Percentiles rank a stretch among this genome's conserved stretches.
phyloP scores from a whole-genome alignment of 768 basidiomycete species.

The Baorangia bicolor region DNA sequence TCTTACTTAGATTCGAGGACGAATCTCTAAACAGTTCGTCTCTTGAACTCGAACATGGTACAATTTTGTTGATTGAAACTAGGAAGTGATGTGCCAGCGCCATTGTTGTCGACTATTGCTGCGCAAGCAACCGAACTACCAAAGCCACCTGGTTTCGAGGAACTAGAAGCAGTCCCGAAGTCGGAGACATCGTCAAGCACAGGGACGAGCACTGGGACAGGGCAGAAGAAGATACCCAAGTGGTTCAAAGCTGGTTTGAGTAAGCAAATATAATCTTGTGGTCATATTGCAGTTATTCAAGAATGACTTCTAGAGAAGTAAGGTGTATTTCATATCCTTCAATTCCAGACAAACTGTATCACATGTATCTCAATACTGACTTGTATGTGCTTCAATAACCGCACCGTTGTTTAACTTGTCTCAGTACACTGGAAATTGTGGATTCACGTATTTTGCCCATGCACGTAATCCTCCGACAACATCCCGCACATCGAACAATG shows the following conservation, averaged over 20 bases:
- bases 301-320: conserved; percentile 21
- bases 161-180: conserved; percentile 4
- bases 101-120: conserved; percentile 57
- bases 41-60: not conserved
- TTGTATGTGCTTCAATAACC: conserved; percentile 2
- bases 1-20: conserved; percentile 75
- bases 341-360: not conserved
- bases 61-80: not conserved
- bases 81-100: conserved; percentile 62
- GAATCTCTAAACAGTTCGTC: conserved; percentile 62
- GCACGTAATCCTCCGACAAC: conserved; percentile 80
- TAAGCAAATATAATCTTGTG: conserved; percentile 31
- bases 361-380: conserved; percentile 4
- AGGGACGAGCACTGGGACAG: conserved; percentile 19
- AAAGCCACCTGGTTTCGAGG: conserved; percentile 43
- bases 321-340: conserved; percentile 38
- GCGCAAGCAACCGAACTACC: conserved; percentile 68
- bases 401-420: not conserved
- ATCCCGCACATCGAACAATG: conserved; percentile 50
- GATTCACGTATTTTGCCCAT: conserved; percentile 77
- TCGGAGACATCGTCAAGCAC: conserved; percentile 9
- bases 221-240: conserved; percentile 65
- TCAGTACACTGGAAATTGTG: conserved; percentile 78
- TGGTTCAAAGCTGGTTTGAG: conserved; percentile 73
- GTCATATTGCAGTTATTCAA: not conserved